Evolutionary conservation across 495 filamentous ascomycete genomes (phyloP).

Genomic region (Platismatia glauca): DNA sequence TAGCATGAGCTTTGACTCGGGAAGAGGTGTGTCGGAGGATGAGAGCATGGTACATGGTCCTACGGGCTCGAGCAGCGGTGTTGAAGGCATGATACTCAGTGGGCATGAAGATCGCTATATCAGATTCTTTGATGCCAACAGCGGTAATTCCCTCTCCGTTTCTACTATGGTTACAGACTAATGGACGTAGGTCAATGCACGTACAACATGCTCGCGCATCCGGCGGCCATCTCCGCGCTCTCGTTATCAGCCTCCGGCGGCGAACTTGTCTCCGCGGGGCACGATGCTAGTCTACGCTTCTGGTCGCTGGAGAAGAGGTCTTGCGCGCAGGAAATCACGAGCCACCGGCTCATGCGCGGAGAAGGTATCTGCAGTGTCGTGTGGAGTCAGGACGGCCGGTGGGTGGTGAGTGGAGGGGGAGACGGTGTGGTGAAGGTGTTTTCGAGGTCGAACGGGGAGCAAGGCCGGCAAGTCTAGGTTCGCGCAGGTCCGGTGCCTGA

Average conservation of each 20-base stretch:
- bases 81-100: constrained; percentile 87
- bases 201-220: constrained; percentile 95
- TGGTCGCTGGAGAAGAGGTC: constrained; percentile 94
- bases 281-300: constrained; percentile 90
- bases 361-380: constrained; percentile 89
- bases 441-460: constrained; percentile 42
- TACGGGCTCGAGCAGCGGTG: constrained; percentile 73
- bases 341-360: constrained; percentile 82
- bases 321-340: constrained; percentile 89
- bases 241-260: constrained; percentile 84
- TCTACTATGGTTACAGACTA: not conserved
- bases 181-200: constrained; percentile 79
- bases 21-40: constrained; percentile 51
- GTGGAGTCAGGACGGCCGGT: constrained; percentile 88
- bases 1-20: constrained; percentile 53
- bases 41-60: constrained; percentile 64
- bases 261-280: constrained; percentile 91
- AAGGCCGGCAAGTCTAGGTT: not conserved
- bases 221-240: constrained; percentile 80
- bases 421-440: constrained; percentile 97
- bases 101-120: constrained; percentile 95
- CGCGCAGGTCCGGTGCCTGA: not conserved
- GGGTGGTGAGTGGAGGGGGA: constrained; percentile 92
- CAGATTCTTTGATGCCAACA: constrained; percentile 95
- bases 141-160: constrained; percentile 54